A percentile compares a stretch with the other conserved stretches of the same genome.
Conservation (phyloP, 192 early-diverging fungal species). For the Gonapodya prolifera region DNA sequence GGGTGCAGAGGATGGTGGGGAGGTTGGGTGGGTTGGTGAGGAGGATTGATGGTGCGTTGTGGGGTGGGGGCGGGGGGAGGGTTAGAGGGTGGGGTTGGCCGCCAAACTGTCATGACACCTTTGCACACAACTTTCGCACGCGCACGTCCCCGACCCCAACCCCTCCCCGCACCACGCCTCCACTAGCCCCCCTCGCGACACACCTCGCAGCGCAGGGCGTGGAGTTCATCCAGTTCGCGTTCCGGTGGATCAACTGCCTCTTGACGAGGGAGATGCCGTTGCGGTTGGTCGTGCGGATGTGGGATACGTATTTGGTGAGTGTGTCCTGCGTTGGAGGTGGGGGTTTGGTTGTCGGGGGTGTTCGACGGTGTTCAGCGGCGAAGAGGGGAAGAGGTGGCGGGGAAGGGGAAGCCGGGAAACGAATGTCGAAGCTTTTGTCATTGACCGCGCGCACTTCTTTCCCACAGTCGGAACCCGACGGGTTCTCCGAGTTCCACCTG, state of each 20-base stretch:
- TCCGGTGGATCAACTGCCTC: slow-evolving; percentile 99
- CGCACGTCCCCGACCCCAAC: background rate
- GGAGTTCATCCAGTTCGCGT: slow-evolving; percentile 98
- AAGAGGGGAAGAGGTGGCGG: background rate
- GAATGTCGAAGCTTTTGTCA: background rate
- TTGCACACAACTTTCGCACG: too few species aligned
- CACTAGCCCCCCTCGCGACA: slow-evolving; percentile 51
- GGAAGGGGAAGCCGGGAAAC: too few species aligned
- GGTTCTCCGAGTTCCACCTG: slow-evolving; percentile 92
- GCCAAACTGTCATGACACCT: too few species aligned
- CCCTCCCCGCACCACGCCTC: slow-evolving; percentile 3
- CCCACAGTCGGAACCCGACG: slow-evolving; percentile 61
- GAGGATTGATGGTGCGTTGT: slow-evolving; percentile 88
- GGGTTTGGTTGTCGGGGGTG: background rate
- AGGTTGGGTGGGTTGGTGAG: slow-evolving; percentile 85
- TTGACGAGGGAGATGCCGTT: slow-evolving; percentile 91
- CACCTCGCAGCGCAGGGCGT: slow-evolving; percentile 82
- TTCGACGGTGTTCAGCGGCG: too few species aligned
- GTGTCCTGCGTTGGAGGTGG: background rate
- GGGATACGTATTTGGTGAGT: slow-evolving; percentile 89
- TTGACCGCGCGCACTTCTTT: background rate
- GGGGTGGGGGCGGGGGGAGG: slow-evolving; percentile 23
- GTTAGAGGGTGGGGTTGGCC: too few species aligned
- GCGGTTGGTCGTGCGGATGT: slow-evolving; percentile 85
- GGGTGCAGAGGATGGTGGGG: slow-evolving; percentile 88